Base-by-base conservation (phyloP, 306 rosid genomes). In the Rosa lucieae region DNA sequence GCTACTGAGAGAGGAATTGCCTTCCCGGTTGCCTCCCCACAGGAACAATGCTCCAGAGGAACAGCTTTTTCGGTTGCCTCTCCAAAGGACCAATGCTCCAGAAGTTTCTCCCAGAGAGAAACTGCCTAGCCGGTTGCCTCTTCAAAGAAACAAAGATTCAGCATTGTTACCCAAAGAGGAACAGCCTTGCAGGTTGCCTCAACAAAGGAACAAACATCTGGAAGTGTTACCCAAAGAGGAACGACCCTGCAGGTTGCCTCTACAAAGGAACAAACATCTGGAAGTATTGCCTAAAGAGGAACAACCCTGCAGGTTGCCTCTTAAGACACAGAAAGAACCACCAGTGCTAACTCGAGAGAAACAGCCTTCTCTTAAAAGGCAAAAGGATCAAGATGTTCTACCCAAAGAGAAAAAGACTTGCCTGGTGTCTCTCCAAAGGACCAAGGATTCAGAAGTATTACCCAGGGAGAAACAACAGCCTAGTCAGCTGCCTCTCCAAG, bases 121-220 rank as follows among this genome's bases (percentile, higher is more conserved):
- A 8, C 26, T 40, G 23, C 53, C 55, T 58, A 18, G 56, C 47
- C 56, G 72, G 14, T 77, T 82, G 63, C 82, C 78, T 65, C 62
- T 72, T 10, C 82, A 82, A 65, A 72, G 71, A 51, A 62, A 67
- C 63, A 78, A 72, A 44, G 59, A 62, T 43, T 20, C 59, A 0
- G 20, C 20, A 75, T 26, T 74, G 55, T 39, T 74, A 21, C 42
- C 56, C 40, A 58, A 20, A 40, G 68, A 74, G 69, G 43, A 59
- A 42, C 69, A 42, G 17, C 70, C 40, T 23, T 55, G 67, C 44
- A 70, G 82, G 44, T 82, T 82, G 81, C 85, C 82, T 65, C 52
- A 66, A 13, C 82, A 82, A 77, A 72, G 79, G 75, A 62, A 67
- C 52, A 78, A 66, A 61, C 44, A 29, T 29, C 56, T 56, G 0